These are phyloP conservation scores for Terana coerulea DNA, from an alignment of 768 basidiomycete genomes.

Conservation along the genomic window DNA sequence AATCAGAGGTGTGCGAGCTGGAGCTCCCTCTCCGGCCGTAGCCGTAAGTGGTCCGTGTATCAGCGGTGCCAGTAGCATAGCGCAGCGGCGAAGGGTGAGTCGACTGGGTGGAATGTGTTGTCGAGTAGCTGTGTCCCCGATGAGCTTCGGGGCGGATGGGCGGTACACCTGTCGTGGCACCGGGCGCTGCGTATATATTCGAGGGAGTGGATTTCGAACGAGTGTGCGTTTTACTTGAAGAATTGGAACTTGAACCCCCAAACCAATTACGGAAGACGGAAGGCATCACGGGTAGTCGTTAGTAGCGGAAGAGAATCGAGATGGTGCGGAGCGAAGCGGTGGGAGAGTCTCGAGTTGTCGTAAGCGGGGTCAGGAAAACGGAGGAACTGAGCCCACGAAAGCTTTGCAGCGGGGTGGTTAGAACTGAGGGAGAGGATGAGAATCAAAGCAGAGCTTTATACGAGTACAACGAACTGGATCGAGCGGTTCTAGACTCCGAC, in stretches of 20 bases:
- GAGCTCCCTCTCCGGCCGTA: constrained; percentile 31
- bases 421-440: constrained; percentile 4
- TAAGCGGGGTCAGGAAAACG: neutral
- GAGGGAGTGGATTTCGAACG: constrained; percentile 37
- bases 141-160: constrained; percentile 25
- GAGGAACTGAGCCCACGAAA: neutral
- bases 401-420: neutral
- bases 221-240: constrained; percentile 34
- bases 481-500: constrained; percentile 4
- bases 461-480: neutral
- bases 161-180: constrained; percentile 17
- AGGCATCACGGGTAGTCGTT: constrained; percentile 33
- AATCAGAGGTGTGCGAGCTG: constrained; percentile 21
- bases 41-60: constrained; percentile 24
- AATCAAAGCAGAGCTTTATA: neutral
- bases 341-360: neutral
- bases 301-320: constrained; percentile 3
- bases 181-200: constrained; percentile 22
- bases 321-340: neutral
- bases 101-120: constrained; percentile 27
- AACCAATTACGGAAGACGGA: constrained; percentile 49
- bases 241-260: constrained; percentile 28
- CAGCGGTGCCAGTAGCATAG: constrained; percentile 22
- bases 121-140: constrained; percentile 39
- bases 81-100: constrained; percentile 34